Evolutionary conservation across 805 yeast genomes (phyloP).

Genomic region (Hanseniaspora pseudoguilliermondii): DNA sequence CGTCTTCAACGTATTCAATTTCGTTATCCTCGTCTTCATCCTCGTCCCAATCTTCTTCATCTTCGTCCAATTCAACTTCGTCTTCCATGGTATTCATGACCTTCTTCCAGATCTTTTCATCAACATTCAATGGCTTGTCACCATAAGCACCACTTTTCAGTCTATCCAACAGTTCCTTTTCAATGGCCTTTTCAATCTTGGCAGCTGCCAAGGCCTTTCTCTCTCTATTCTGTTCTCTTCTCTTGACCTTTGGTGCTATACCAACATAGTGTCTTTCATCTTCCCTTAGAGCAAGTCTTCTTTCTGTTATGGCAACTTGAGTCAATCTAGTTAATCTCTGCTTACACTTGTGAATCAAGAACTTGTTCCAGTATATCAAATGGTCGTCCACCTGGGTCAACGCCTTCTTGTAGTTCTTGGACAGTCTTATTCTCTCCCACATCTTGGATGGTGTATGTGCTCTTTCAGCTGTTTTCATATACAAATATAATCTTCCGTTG

Average conservation of each 20-base stretch:
- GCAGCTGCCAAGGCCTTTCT: constrained; percentile 96
- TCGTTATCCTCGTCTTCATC: constrained; percentile 43
- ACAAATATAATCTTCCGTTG: constrained; percentile 67
- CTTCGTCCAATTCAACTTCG: constrained; percentile 41
- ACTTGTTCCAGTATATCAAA: constrained; percentile 84
- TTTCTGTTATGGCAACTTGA: constrained; percentile 89
- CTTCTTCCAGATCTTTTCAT: constrained; percentile 89
- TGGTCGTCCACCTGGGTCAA: constrained; percentile 79
- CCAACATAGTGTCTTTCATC: constrained; percentile 92
- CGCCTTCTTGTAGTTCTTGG: constrained; percentile 81
- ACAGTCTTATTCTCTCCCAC: constrained; percentile 90
- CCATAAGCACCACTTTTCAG: constrained; percentile 97
- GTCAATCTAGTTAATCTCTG: constrained; percentile 90
- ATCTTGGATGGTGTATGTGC: constrained; percentile 86
- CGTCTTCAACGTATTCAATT: constrained; percentile 80
- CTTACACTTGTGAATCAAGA: constrained; percentile 82
- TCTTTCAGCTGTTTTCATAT: constrained; percentile 96
- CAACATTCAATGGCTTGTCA: constrained; percentile 92
- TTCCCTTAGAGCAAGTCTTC: constrained; percentile 79
- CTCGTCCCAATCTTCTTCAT: constrained; percentile 35
- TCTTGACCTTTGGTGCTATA: constrained; percentile 80
- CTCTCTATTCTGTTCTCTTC: constrained; percentile 89
- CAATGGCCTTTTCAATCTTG: constrained; percentile 89
- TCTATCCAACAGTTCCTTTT: constrained; percentile 86
- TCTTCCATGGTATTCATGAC: constrained; percentile 75